phyloP scores from a whole-genome alignment of 305 asterid genomes.

The Rubia peregrina region DNA sequence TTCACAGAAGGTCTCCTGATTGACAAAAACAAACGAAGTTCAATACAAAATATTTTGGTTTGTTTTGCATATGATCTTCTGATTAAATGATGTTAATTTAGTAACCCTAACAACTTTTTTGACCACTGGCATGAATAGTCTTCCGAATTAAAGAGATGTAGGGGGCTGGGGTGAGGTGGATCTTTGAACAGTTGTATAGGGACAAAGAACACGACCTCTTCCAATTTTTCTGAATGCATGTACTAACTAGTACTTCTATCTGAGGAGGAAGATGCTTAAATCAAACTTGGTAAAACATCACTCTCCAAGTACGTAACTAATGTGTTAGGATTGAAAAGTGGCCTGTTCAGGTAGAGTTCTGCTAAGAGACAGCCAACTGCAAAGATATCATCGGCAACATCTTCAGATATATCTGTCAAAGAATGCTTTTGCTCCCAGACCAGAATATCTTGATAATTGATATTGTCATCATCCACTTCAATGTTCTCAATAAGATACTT shows the following conservation, averaged over 20 bases:
- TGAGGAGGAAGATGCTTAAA: conserved; percentile 70
- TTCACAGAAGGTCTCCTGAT: conserved; percentile 90
- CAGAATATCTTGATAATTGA: conserved; percentile 78
- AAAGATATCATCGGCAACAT: conserved; percentile 74
- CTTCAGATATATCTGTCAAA: conserved; percentile 32
- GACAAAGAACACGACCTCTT: conserved; percentile 41
- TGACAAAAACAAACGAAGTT: conserved; percentile 26
- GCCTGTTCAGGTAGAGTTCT: conserved; percentile 73
- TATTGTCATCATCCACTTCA: conserved; percentile 57
- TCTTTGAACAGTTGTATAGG: conserved; percentile 10
- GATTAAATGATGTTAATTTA: not conserved
- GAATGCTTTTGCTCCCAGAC: conserved; percentile 61
- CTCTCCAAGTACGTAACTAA: conserved; percentile 52
- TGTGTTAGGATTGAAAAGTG: conserved; percentile 69
- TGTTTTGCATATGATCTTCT: not conserved
- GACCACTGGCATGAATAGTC: not conserved
- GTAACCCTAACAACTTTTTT: not conserved
- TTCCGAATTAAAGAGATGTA: not conserved
- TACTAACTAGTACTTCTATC: conserved; percentile 53
- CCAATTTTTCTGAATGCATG: conserved; percentile 87
- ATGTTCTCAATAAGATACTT: conserved; percentile 56
- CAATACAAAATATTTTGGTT: conserved; percentile 17
- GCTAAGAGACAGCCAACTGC: conserved; percentile 89
- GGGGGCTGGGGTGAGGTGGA: not conserved
- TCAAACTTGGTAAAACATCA: conserved; percentile 58